phyloP scores from a whole-genome alignment of 2,329 filamentous ascomycete species.

The Colletotrichum sp. region DNA sequence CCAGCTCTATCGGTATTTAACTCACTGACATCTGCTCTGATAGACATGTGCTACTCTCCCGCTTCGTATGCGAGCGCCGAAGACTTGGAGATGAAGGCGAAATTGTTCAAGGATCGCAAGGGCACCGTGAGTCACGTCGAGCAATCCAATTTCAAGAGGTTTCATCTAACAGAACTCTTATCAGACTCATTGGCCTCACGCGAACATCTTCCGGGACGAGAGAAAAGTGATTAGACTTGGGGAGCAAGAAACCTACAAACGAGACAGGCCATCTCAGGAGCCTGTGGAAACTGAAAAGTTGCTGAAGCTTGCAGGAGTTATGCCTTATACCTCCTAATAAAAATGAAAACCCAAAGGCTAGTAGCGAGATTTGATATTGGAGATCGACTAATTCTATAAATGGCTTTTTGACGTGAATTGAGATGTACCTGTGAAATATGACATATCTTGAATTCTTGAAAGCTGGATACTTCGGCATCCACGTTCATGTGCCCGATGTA shows the following conservation, averaged over 20 bases:
- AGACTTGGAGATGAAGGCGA: not conserved
- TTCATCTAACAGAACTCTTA: not conserved
- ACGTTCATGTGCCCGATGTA: not conserved
- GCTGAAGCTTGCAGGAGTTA: not conserved
- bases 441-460: fast-evolving
- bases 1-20: not conserved
- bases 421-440: fast-evolving
- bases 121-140: not conserved
- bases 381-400: not conserved
- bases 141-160: fast-evolving
- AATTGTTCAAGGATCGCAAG: not conserved
- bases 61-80: not conserved
- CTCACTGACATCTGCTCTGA: not conserved
- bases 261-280: not conserved
- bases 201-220: not conserved
- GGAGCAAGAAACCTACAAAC: not conserved
- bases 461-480: not conserved
- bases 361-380: not conserved
- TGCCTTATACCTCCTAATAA: not conserved
- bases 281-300: not conserved
- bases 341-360: fast-evolving
- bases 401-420: not conserved
- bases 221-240: not conserved
- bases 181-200: not conserved
- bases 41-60: not conserved